A percentile compares a stretch with the other conserved stretches of the same genome.
Conservation (phyloP, 2,329 filamentous ascomycete genomes). For the Sordariomycetes sp. region DNA sequence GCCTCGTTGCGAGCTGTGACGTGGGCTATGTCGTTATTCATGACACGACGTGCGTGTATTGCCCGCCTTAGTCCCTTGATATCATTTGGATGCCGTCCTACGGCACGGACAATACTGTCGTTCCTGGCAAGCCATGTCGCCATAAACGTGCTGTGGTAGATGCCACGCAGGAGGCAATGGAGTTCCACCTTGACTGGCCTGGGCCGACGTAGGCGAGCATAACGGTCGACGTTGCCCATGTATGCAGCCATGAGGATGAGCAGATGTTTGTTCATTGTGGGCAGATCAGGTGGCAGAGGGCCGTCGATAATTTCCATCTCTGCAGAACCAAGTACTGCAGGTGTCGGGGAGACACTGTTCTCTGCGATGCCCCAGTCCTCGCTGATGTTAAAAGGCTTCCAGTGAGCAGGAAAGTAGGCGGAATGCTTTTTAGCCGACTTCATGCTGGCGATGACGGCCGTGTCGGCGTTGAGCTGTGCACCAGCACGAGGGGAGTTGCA, state of each 20-base stretch:
- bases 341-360: background rate
- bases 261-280: slow-evolving; percentile 20
- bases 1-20: background rate
- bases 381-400: background rate
- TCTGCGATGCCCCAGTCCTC: slow-evolving; percentile 1
- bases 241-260: slow-evolving; percentile 27
- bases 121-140: background rate
- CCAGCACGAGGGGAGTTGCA: background rate
- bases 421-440: background rate
- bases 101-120: background rate
- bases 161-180: slow-evolving; percentile 1
- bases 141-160: slow-evolving; percentile 1
- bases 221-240: slow-evolving; percentile 28
- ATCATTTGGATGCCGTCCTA: slow-evolving; percentile 1
- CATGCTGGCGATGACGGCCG: slow-evolving; percentile 1
- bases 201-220: slow-evolving; percentile 21
- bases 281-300: slow-evolving; percentile 1
- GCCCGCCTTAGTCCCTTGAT: background rate
- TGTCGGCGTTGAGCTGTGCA: slow-evolving; percentile 1
- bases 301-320: background rate
- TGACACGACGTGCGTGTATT: background rate
- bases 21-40: slow-evolving; percentile 1
- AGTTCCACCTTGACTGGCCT: background rate
- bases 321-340: background rate
- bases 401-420: slow-evolving; percentile 1